phyloP scores from a whole-genome alignment of 2,329 filamentous ascomycete genomes.

The Neonectria magnoliae region DNA sequence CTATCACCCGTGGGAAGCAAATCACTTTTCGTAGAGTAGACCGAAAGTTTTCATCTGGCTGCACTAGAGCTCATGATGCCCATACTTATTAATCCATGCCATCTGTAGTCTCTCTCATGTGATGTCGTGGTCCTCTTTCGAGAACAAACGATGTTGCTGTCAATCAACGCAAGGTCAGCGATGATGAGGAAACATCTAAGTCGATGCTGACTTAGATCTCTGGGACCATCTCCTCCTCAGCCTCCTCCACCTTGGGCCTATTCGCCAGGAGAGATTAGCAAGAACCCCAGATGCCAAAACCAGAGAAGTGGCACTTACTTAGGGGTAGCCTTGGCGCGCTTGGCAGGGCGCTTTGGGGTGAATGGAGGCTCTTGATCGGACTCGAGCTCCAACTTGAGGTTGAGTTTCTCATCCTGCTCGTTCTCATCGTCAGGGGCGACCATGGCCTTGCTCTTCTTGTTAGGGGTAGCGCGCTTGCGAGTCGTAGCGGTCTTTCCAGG shows the following conservation, averaged over 20 bases:
- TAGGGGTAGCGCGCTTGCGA: slow-evolving; percentile 44
- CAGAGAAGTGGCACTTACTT: slow-evolving; percentile 29
- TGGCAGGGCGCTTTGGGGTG: slow-evolving; percentile 28
- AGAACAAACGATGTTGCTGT: background rate
- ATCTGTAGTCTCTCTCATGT: background rate
- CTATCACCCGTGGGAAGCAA: background rate
- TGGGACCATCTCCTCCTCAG: slow-evolving; percentile 17
- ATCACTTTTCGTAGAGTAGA: background rate
- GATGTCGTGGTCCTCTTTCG: background rate
- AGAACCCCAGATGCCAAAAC: background rate
- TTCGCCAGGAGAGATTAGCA: slow-evolving; percentile 10
- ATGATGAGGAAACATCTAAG: background rate
- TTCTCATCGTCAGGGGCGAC: slow-evolving; percentile 38
- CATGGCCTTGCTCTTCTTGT: slow-evolving; percentile 40
- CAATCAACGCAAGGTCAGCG: background rate
- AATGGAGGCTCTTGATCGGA: slow-evolving; percentile 22
- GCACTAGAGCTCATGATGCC: background rate
- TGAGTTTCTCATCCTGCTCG: slow-evolving; percentile 35
- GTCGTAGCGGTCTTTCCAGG: slow-evolving; percentile 40
- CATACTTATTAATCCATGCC: background rate
- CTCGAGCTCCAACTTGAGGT: slow-evolving; percentile 42
- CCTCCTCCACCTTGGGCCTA: slow-evolving; percentile 33
- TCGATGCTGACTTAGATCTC: slow-evolving; percentile 6
- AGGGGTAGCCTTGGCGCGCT: slow-evolving; percentile 37
- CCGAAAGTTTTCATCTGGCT: background rate